Evolutionary conservation across 2,329 filamentous ascomycete genomes (phyloP), one percentile per base, ranked within the genome.

Genomic region (Xylariomycetidae sp.): DNA sequence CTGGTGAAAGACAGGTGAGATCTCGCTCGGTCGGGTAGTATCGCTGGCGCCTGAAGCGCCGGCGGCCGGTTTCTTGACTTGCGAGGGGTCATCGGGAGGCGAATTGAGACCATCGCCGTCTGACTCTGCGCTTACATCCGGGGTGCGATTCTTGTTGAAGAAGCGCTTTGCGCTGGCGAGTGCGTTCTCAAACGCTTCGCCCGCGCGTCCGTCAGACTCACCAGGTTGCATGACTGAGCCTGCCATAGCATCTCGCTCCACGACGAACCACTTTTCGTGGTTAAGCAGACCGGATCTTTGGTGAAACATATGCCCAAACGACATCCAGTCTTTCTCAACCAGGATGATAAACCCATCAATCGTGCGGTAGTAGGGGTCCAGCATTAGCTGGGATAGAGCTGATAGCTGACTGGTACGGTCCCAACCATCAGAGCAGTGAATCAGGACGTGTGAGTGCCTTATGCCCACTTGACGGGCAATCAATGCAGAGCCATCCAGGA

Each of bases 391-490:
- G 36, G 88, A 83, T 36, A 98, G 65, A 4, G 89, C 88, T 51
- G 89, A 94, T 32, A 98, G 73, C 63, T 98, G 92, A 51, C 88
- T 90, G 6, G 92, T 98, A 31, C 92, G 83, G 62, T 98, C 92
- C 92, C 92, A 98, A 4, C 92, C 92, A 61, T 98, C 92, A 3
- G 92, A 97, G 62, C 92, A 98, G 61, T 98, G 92, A 30, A 98
- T 95, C 28, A 98, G 67, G 9, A 94, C 90, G 57, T 98, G 88
- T 2, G 89, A 95, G 54, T 96, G 90, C 45, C 88, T 85, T 37
- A 97, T 81, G 18, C 88, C 92, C 20, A 98, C 82, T 50, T 92
- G 87, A 19, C 85, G 75, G 18, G 89, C 84, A 48, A 97, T 94
- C 36, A 94, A 69, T 30, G 81, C 77, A 5, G 88, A 83, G 1